Evolutionary conservation across 2,329 filamentous ascomycete species (phyloP).

Genomic region (Volutella citrinella): DNA sequence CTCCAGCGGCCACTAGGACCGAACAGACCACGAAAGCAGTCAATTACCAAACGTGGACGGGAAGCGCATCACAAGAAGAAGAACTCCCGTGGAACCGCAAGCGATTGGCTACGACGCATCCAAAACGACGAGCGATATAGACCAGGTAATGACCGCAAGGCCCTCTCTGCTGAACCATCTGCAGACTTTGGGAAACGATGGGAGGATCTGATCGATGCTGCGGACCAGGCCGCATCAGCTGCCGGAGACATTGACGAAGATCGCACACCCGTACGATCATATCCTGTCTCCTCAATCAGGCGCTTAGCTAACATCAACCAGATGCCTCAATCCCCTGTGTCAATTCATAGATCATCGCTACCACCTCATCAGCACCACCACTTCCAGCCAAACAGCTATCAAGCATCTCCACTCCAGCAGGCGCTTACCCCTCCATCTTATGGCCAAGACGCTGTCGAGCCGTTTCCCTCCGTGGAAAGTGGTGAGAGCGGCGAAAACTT

Average conservation of each 20-base stretch:
- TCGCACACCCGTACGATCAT: conserved; percentile 67
- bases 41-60: conserved; percentile 74
- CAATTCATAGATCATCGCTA: conserved; percentile 59
- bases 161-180: conserved; percentile 80
- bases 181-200: conserved; percentile 84
- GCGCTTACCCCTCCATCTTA: conserved; percentile 80
- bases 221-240: conserved; percentile 68
- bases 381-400: conserved; percentile 65
- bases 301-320: conserved; percentile 31
- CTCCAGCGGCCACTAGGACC: conserved; percentile 71
- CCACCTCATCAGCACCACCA: conserved; percentile 61
- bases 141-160: conserved; percentile 70
- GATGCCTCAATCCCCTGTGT: conserved; percentile 64
- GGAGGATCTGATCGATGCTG: conserved; percentile 95
- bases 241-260: conserved; percentile 90
- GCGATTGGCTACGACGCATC: conserved; percentile 60
- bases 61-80: conserved; percentile 78
- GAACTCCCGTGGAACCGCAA: conserved; percentile 67
- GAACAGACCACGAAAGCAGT: conserved; percentile 77
- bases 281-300: neutral
- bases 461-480: conserved; percentile 88
- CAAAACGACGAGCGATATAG: conserved; percentile 65
- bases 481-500: conserved; percentile 69
- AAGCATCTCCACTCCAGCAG: conserved; percentile 87
- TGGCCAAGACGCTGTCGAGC: conserved; percentile 65